phyloP scores from a whole-genome alignment of 1,284 basidiomycete genomes.

The Cryptococcus sp. region DNA sequence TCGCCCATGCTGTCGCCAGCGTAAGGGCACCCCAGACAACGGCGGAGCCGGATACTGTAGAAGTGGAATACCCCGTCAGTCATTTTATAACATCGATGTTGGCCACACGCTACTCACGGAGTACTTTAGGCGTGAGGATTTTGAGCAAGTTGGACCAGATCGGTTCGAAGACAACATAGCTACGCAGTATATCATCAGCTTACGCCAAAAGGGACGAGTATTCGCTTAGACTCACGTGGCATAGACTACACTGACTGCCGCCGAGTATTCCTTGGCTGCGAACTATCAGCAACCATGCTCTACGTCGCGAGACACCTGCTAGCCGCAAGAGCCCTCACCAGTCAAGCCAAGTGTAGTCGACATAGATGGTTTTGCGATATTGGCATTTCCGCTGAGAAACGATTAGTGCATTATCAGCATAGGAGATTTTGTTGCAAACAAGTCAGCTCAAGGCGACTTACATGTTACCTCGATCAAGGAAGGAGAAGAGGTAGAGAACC shows the following conservation, averaged over 20 bases:
- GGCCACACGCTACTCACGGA: slow-evolving; percentile 19
- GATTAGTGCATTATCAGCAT: neutral
- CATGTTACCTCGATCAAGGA: neutral
- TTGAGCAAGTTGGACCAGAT: slow-evolving; percentile 36
- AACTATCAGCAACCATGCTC: neutral
- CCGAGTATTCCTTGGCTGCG: slow-evolving; percentile 25
- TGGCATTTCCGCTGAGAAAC: neutral
- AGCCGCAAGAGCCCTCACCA: neutral
- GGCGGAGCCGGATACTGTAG: slow-evolving; percentile 22
- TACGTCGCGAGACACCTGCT: too few relatives aligned
- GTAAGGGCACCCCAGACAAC: slow-evolving; percentile 26
- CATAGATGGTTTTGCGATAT: neutral
- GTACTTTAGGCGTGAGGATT: slow-evolving; percentile 27
- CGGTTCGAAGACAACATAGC: slow-evolving; percentile 36
- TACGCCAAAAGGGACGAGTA: neutral
- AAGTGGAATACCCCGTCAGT: neutral
- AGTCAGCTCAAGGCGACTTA: neutral
- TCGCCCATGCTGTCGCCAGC: slow-evolving; percentile 22
- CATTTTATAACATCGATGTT: neutral
- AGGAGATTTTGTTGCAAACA: too few relatives aligned
- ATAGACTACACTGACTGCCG: slow-evolving; percentile 31
- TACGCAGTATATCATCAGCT: neutral
- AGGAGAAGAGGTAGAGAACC: neutral
- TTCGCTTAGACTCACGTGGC: slow-evolving; percentile 19
- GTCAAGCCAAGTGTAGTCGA: neutral